Base-by-base conservation (phyloP, 371 early-diverging fungal species). In the Mortierella sp. region DNA sequence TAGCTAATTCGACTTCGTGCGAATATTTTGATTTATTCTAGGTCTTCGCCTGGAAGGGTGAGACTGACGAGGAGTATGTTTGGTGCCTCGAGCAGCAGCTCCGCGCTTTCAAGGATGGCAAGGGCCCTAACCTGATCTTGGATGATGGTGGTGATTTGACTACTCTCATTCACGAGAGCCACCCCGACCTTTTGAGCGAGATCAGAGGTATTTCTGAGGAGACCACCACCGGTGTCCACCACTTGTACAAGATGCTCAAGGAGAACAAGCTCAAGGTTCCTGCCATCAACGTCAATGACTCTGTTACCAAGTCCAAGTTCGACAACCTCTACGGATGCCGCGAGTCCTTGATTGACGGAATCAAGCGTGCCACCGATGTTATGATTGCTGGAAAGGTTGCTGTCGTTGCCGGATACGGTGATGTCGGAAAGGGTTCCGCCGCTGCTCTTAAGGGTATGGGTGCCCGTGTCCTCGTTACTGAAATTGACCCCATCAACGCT, bases 271-370 rank as follows among this genome's bases (percentile, higher is more conserved):
- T 99, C 81, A 96, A 95, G 93, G 92, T 98, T 74, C 98, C 99
- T 64, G 97, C 99, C 88, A 98, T 99, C 92, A 98, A 98, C 90
- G 98, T 99, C 87, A 99, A 99, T 91, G 98, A 98, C 92, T 98
- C 98, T 34, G 99, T 99, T 81, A 99, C 99, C 90, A 99, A 99
- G 93, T 95, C 96, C 93, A 99, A 99, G 94, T 98, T 98, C 86
- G 99, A 99, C 88, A 99, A 99, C 95, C 87, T 99, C 82, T 99
- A 99, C 90, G 99, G 98, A 99, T 99, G 98, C 88, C 98, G 99
- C 88, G 99, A 99, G 91, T 98, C 98, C 62, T 92, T 99, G 80
- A 95, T 98, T 70, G 99, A 99, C 88, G 99, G 99, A 85, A 98
- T 98, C 93, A 99, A 99, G 95, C 94, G 99, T 85, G 99, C 98